Percentiles rank a stretch among this genome's conserved stretches.
phyloP scores from a whole-genome alignment of 2,329 filamentous ascomycete species.

The Cordyceps fumosorosea region DNA sequence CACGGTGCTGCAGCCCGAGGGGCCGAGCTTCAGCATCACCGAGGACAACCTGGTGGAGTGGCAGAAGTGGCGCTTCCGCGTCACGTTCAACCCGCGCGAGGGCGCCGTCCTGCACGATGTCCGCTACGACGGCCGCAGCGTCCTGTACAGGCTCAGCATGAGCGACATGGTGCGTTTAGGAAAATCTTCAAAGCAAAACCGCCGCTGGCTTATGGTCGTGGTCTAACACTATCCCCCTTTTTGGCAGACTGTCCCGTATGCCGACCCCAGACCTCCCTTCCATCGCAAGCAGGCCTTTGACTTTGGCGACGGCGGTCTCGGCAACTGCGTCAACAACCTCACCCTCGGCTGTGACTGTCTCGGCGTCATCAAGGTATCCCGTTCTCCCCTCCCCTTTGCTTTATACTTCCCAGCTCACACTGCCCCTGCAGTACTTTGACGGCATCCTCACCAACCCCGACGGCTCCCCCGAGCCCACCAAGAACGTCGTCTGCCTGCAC shows the following conservation, averaged over 20 bases:
- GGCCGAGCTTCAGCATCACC: conserved; percentile 34
- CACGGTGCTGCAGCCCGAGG: conserved; percentile 35
- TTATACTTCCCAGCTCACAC: not conserved
- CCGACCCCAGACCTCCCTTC: conserved; percentile 55
- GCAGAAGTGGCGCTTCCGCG: conserved; percentile 63
- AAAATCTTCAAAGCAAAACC: no score
- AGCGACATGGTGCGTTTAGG: conserved; percentile 53
- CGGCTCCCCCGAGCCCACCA: conserved; percentile 33
- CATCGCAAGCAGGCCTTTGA: conserved; percentile 65
- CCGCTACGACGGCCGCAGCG: conserved; percentile 55
- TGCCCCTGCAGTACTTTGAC: conserved; percentile 27
- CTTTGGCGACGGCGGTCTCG: conserved; percentile 60
- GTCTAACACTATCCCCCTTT: not conserved
- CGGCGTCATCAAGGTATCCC: conserved; percentile 45
- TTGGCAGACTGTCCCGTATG: conserved; percentile 53
- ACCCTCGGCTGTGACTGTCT: conserved; percentile 62
- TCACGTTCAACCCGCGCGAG: conserved; percentile 64
- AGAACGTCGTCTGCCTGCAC: conserved; percentile 33
- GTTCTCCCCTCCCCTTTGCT: no score
- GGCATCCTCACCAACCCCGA: conserved; percentile 25
- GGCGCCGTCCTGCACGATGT: conserved; percentile 64
- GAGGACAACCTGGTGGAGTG: conserved; percentile 41
- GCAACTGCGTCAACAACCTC: conserved; percentile 60
- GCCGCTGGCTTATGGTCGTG: not conserved
- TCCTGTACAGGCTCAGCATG: conserved; percentile 61